Percentiles rank a stretch among this genome's conserved stretches.
These are phyloP conservation scores for Funneliformis mosseae DNA, from an alignment of 192 early-diverging fungal genomes.

Conservation along the genomic window DNA sequence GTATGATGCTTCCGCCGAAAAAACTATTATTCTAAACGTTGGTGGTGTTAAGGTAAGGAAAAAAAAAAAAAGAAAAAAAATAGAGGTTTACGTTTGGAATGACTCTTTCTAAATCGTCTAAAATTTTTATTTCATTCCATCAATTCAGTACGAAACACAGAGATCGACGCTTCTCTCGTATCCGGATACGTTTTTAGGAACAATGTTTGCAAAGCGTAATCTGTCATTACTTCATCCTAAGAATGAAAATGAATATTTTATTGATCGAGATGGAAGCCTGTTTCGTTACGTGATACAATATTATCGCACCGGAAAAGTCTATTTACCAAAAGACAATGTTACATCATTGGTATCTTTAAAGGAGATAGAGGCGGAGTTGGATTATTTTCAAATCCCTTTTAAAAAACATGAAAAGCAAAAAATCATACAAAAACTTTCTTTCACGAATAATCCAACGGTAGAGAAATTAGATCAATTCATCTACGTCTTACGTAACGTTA, in stretches of 20 bases:
- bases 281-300: constrained; percentile 21
- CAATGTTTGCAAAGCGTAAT: constrained; percentile 26
- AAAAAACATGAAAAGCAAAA: background rate
- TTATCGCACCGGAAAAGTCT: constrained; percentile 15
- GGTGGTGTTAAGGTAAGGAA: constrained; percentile 10
- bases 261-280: constrained; percentile 10
- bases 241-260: constrained; percentile 25
- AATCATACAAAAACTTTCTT: background rate
- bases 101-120: background rate
- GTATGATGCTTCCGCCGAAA: background rate
- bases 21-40: constrained; percentile 16
- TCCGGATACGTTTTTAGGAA: constrained; percentile 3
- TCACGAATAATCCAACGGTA: background rate
- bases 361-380: constrained; percentile 18
- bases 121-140: background rate
- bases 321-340: background rate
- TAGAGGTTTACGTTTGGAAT: too few species aligned
- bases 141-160: constrained; percentile 19
- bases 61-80: background rate
- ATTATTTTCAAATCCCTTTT: constrained; percentile 23
- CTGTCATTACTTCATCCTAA: background rate
- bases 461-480: constrained; percentile 22
- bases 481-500: background rate
- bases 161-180: background rate
- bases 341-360: background rate